Percentiles rank a stretch among this genome's conserved stretches.
Conservation (phyloP, 495 filamentous ascomycete genomes). For the Lasiosphaeria hispida region DNA sequence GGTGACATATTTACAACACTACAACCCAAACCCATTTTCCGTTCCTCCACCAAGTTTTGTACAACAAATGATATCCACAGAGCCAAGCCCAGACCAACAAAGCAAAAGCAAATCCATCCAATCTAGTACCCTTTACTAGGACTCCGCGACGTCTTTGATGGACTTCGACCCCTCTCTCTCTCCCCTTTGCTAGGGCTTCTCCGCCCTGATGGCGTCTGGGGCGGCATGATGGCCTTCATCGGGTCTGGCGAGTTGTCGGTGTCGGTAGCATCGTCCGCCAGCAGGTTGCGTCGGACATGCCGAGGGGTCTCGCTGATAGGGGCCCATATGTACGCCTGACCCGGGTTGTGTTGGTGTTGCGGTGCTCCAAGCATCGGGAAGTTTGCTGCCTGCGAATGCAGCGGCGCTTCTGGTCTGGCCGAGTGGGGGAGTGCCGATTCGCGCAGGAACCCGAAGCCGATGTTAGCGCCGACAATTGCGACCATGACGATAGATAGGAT, state of each 20-base stretch:
- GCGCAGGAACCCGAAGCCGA: constrained; percentile 47
- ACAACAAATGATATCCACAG: background rate
- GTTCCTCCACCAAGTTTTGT: background rate
- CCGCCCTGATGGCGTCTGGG: constrained; percentile 38
- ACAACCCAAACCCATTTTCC: background rate
- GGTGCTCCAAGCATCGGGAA: constrained; percentile 26
- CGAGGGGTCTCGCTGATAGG: constrained; percentile 43
- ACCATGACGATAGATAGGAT: constrained; percentile 55
- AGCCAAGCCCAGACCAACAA: background rate
- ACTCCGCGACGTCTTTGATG: constrained; percentile 37
- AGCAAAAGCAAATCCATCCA: background rate
- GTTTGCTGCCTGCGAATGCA: constrained; percentile 34
- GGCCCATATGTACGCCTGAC: constrained; percentile 44
- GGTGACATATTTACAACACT: background rate
- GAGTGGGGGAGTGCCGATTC: constrained; percentile 23
- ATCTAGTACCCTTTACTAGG: constrained; percentile 39
- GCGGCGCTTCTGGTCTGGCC: constrained; percentile 20
- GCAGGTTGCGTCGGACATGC: constrained; percentile 31
- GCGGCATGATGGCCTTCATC: constrained; percentile 34
- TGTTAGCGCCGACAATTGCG: constrained; percentile 54
- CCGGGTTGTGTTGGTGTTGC: constrained; percentile 33
- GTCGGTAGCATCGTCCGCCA: constrained; percentile 41
- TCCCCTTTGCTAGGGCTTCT: constrained; percentile 47
- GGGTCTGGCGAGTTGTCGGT: constrained; percentile 39
- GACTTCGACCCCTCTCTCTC: constrained; percentile 40